Percentiles rank a stretch among this genome's conserved stretches.
Evolutionary conservation across 371 early-diverging fungal species (phyloP).

Genomic region (Lichtheimia hyalospora): DNA sequence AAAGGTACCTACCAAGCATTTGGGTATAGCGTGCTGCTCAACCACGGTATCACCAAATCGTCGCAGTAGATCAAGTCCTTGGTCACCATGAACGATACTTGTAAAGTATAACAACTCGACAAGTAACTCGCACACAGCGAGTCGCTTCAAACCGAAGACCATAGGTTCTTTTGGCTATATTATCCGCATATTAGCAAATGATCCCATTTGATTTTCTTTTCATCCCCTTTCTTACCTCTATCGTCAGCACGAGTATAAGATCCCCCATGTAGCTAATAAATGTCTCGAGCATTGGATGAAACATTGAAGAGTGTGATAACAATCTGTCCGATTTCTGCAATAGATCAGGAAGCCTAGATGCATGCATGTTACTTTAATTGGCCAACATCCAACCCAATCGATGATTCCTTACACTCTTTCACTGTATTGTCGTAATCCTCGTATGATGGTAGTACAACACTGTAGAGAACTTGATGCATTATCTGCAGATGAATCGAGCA

Average conservation of each 20-base stretch:
- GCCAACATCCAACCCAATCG: background rate
- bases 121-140: conserved; percentile 12
- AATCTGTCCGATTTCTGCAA: too few species aligned
- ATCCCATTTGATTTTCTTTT: too few species aligned
- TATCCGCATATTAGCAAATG: too few species aligned
- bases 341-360: too few species aligned
- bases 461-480: conserved; percentile 13
- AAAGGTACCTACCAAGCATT: conserved; percentile 15
- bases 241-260: background rate
- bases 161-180: too few species aligned
- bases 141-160: conserved; percentile 13
- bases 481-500: conserved; percentile 12
- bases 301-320: background rate
- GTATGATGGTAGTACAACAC: conserved; percentile 5
- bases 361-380: too few species aligned
- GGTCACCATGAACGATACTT: background rate
- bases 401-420: conserved; percentile 7
- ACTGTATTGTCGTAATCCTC: conserved; percentile 5
- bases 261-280: background rate
- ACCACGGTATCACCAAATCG: background rate
- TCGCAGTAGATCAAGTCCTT: background rate
- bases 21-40: conserved; percentile 2
- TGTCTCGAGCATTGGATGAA: background rate
- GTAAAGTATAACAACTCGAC: conserved; percentile 15
- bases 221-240: too few species aligned